phyloP scores from a whole-genome alignment of 768 basidiomycete genomes.

The Psilocybe sp. region DNA sequence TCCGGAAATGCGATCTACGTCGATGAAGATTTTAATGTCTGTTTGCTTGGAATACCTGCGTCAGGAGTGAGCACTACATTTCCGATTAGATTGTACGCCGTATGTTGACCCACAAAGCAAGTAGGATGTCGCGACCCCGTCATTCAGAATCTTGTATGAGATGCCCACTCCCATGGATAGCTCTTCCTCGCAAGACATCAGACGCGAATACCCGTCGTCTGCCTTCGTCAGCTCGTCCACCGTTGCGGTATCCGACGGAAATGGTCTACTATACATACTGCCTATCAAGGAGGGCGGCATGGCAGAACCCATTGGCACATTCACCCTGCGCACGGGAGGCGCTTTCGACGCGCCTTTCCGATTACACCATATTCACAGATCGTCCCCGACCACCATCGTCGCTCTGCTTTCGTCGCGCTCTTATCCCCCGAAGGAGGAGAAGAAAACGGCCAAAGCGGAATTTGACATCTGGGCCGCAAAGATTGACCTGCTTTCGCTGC shows the following conservation, averaged over 20 bases:
- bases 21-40: slow-evolving; percentile 59
- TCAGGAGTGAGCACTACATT: slow-evolving; percentile 49
- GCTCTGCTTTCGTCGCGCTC: slow-evolving; percentile 60
- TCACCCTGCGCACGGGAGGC: slow-evolving; percentile 38
- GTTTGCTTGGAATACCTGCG: slow-evolving; percentile 47
- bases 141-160: slow-evolving; percentile 56
- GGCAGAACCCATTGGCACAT: slow-evolving; percentile 49
- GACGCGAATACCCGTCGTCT: slow-evolving; percentile 75
- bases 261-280: slow-evolving; percentile 64
- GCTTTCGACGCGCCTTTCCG: slow-evolving; percentile 42
- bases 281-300: slow-evolving; percentile 34
- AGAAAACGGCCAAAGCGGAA: slow-evolving; percentile 25
- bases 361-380: slow-evolving; percentile 39
- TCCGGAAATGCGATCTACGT: slow-evolving; percentile 59
- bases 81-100: not conserved
- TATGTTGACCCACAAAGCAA: slow-evolving; percentile 13
- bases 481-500: slow-evolving; percentile 42
- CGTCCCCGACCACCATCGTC: slow-evolving; percentile 36
- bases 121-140: slow-evolving; percentile 51
- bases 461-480: slow-evolving; percentile 69
- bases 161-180: slow-evolving; percentile 53
- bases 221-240: slow-evolving; percentile 48
- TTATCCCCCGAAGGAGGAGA: slow-evolving; percentile 25
- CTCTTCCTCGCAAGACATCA: slow-evolving; percentile 32
- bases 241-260: slow-evolving; percentile 66